phyloP scores from a whole-genome alignment of 2,329 filamentous ascomycete species.

The Diaporthe batatas region DNA sequence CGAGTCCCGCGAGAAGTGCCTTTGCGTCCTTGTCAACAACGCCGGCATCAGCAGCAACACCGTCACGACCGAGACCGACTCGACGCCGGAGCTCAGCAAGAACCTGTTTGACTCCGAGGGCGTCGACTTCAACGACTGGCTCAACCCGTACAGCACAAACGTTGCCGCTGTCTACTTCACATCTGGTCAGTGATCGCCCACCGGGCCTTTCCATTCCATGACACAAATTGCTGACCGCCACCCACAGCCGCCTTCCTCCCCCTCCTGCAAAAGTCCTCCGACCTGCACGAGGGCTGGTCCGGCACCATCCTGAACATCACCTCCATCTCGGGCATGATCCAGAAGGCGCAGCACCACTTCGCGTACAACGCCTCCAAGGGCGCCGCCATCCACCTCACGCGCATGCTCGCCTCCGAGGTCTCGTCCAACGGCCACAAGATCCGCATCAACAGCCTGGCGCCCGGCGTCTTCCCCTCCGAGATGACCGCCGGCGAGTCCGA shows the following conservation, averaged over 20 bases:
- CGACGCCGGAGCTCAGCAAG: slow-evolving; percentile 64
- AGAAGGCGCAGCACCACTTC: slow-evolving; percentile 74
- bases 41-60: slow-evolving; percentile 71
- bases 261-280: slow-evolving; percentile 67
- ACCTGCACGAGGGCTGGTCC: slow-evolving; percentile 61
- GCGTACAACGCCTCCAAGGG: slow-evolving; percentile 75
- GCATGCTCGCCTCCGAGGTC: slow-evolving; percentile 74
- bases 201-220: background rate
- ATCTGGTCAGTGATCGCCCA: slow-evolving; percentile 25
- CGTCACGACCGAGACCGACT: slow-evolving; percentile 67
- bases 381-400: slow-evolving; percentile 73
- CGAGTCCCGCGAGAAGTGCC: slow-evolving; percentile 65
- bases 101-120: slow-evolving; percentile 76
- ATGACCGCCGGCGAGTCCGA: slow-evolving; percentile 71
- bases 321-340: slow-evolving; percentile 75
- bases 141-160: slow-evolving; percentile 79
- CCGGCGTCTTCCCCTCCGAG: slow-evolving; percentile 78
- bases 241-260: slow-evolving; percentile 69
- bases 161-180: slow-evolving; percentile 78
- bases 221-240: background rate
- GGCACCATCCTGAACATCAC: slow-evolving; percentile 76
- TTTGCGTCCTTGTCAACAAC: slow-evolving; percentile 78
- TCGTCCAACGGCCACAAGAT: slow-evolving; percentile 70
- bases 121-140: slow-evolving; percentile 76
- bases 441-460: slow-evolving; percentile 80